Base-by-base conservation (phyloP, 345 rosid genomes). In the Citrus mangshanensis region DNA sequence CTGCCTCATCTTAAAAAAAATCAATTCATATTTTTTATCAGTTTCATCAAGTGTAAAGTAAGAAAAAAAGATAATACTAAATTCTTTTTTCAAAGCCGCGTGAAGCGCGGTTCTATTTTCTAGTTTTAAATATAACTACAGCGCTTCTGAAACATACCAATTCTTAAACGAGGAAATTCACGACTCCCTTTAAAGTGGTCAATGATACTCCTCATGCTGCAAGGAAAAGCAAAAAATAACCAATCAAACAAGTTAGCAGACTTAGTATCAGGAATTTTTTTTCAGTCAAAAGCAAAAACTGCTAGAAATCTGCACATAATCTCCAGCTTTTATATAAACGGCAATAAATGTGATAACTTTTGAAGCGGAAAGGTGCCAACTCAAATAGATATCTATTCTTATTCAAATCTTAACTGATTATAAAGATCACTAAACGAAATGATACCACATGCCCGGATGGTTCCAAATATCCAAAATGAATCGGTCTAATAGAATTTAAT, bases 121-220 rank as follows among this genome's bases (percentile, higher is more conserved):
- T 27, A 27, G 27, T 25, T 60, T 34, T 42, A 37, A 14, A 30
- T 73, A 37, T 38, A 75, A 64, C 13, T 51, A 9, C 21, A 58
- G 9, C 32, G 27, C 22, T 68, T 68, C 38, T 7, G 64, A 77
- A 56, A 56, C 83, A 19, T 80, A 93, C 99, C 99, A 54, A 96
- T 90, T 91, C 97, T 89, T 83, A 96, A 81, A 56, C 99, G 98
- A 66, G 99, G 98, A 81, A 96, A 94, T 79, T 96, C 97, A 2
- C 91, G 94, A 78, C 66, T 92, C 34, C 98, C 99, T 88, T 96
- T 94, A n/a, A 96, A 89, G 74, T 82, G 95, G 81, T 92, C 93
- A 56, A 96, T 92, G 69, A 96, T 87, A 81, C 90, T 94, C 83
- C 88, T 89, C 99, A 94, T 94, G 86, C 98, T 96, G 76, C 75